Percentiles rank a stretch among this genome's conserved stretches.
These are phyloP conservation scores for Geotrichum cucujoidarum DNA, from an alignment of 1,139 yeast species.

Conservation along the genomic window DNA sequence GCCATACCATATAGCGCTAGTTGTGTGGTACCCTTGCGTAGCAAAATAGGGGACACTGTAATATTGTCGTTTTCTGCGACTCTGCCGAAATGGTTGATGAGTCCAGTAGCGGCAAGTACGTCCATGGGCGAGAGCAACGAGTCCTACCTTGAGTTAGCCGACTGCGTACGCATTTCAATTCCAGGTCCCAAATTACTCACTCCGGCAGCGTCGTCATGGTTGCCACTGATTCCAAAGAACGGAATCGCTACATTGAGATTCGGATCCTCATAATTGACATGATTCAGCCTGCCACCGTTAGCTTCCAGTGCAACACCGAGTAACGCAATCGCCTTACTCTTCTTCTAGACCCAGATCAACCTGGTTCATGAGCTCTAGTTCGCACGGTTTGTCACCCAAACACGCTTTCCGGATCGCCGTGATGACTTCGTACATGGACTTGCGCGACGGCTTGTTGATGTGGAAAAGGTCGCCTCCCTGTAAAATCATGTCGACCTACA, in stretches of 20 bases:
- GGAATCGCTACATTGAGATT: constrained; percentile 89
- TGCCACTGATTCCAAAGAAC: constrained; percentile 88
- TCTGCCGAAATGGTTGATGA: constrained; percentile 86
- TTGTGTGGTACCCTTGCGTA: constrained; percentile 77
- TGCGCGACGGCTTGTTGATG: constrained; percentile 80
- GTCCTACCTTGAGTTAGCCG: constrained; percentile 14
- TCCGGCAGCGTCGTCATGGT: constrained; percentile 96
- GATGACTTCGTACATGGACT: constrained; percentile 80
- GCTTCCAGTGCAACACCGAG: not conserved
- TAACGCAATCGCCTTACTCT: constrained; percentile 33
- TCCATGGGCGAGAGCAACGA: constrained; percentile 82
- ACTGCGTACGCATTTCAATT: not conserved
- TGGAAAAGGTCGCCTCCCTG: constrained; percentile 95
- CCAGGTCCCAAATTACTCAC: constrained; percentile 30
- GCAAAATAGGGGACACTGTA: constrained; percentile 67
- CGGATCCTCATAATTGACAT: constrained; percentile 85
- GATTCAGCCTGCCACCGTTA: constrained; percentile 41
- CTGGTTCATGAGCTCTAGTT: constrained; percentile 76
- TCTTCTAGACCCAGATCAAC: constrained; percentile 57
- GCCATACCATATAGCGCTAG: constrained; percentile 86
- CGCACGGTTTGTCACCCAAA: constrained; percentile 85
- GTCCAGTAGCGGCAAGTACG: constrained; percentile 71
- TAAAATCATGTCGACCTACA: constrained; percentile 68
- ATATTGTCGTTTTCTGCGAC: constrained; percentile 72
- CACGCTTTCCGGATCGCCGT: constrained; percentile 65